phyloP scores from a whole-genome alignment of 2,329 filamentous ascomycete species.

The Endocalyx cinctus region DNA sequence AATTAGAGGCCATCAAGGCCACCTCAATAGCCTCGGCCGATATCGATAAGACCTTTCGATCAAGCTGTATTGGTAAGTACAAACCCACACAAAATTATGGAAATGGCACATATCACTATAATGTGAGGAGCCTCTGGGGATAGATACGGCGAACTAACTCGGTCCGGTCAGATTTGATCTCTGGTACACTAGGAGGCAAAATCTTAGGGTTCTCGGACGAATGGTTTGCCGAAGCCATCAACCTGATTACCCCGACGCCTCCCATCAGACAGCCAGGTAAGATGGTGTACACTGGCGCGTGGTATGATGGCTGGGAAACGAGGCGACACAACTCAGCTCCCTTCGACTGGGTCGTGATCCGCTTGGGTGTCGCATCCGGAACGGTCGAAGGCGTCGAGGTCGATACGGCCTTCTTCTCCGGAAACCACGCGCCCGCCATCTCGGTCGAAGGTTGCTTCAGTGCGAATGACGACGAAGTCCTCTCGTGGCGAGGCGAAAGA shows the following conservation, averaged over 20 bases:
- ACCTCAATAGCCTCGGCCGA: conserved; percentile 45
- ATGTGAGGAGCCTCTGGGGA: too few relatives aligned
- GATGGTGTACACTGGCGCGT: conserved; percentile 65
- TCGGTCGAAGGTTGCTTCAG: conserved; percentile 73
- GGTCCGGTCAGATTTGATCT: conserved; percentile 50
- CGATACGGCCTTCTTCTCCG: conserved; percentile 77
- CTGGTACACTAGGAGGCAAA: conserved; percentile 56
- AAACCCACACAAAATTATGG: too few relatives aligned
- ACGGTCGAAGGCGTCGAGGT: conserved; percentile 71
- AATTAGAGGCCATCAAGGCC: conserved; percentile 49
- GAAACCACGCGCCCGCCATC: conserved; percentile 76
- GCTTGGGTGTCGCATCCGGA: conserved; percentile 65
- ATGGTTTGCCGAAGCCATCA: conserved; percentile 63
- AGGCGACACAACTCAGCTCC: conserved; percentile 59
- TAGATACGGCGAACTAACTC: conserved; percentile 11
- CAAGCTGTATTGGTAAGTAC: conserved; percentile 56
- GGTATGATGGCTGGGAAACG: conserved; percentile 70
- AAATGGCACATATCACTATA: background rate
- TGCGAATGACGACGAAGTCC: conserved; percentile 58
- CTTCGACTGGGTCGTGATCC: conserved; percentile 64
- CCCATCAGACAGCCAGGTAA: conserved; percentile 61
- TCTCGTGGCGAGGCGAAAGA: conserved; percentile 53
- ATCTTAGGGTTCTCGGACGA: conserved; percentile 63
- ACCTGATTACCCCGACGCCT: conserved; percentile 59
- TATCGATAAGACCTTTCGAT: conserved; percentile 59